Evolutionary conservation across 768 basidiomycete genomes (phyloP).

Genomic region (Hebeloma cylindrosporum): DNA sequence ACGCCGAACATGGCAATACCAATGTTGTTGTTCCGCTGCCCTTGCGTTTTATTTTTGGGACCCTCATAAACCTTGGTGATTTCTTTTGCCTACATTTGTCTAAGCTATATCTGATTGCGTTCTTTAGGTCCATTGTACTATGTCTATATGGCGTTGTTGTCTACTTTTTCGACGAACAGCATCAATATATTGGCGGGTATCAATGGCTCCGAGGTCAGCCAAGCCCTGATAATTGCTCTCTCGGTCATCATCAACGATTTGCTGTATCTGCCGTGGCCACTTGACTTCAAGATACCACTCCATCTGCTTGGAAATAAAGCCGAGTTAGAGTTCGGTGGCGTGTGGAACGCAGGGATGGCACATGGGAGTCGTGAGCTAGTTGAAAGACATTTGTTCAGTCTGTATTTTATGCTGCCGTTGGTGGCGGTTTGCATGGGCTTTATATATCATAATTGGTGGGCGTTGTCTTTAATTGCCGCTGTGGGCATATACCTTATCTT

Average conservation of each 20-base stretch:
- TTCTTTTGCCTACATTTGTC: neutral
- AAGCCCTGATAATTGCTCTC: constrained; percentile 88
- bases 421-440: constrained; percentile 89
- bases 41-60: constrained; percentile 68
- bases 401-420: constrained; percentile 96
- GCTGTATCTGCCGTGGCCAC: constrained; percentile 88
- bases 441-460: constrained; percentile 94
- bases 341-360: constrained; percentile 83
- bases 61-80: constrained; percentile 83
- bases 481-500: constrained; percentile 1
- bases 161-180: constrained; percentile 95
- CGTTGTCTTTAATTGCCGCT: constrained; percentile 10
- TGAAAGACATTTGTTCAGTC: constrained; percentile 89
- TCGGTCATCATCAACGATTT: constrained; percentile 92
- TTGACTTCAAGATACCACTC: constrained; percentile 69
- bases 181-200: constrained; percentile 99
- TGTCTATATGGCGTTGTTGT: constrained; percentile 92
- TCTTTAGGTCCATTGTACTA: constrained; percentile 87
- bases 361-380: constrained; percentile 85
- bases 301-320: constrained; percentile 65
- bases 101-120: neutral
- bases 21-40: constrained; percentile 92
- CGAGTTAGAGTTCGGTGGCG: constrained; percentile 74
- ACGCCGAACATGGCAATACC: constrained; percentile 91
- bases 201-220: constrained; percentile 93